Evolutionary conservation across 179 eudicot species (phyloP), one percentile per base, ranked within the genome.

Genomic region (Pouteria campechiana): DNA sequence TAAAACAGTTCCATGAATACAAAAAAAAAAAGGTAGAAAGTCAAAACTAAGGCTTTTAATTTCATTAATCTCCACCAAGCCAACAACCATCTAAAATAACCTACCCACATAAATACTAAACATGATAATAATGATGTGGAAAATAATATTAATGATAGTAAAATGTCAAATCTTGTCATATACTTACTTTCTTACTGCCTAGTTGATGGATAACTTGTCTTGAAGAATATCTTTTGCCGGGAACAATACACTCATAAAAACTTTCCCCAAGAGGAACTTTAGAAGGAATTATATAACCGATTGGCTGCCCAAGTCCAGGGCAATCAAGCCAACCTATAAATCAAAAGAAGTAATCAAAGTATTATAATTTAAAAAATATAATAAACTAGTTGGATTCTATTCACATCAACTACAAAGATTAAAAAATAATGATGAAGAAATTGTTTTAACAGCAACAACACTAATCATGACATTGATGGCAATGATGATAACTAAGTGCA

Each of bases 191-290:
- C 60, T 58, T 54, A 56, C 59, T 48, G 58, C 61, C 55, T 35
- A 57, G 47, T 42, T 51, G 25, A 52, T 55, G 57, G 30, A 72
- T 46, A 21, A 73, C 78, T 47, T 68, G 75, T 28, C 48, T 58
- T n/a, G 70, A 69, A 13, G 78, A 44, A 52, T 72, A 76, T 65
- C 78, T 65, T 68, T 58, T 72, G 23, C 64, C 73, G 37, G 73
- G 55, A 58, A 32, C 1, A 36, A 75, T 58, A 33, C 30, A 52
- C 19, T 68, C 73, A 38, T 55, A 54, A 29, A 50, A 72, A 39
- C 52, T 36, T 48, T 76, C 83, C 21, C 70, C 76, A 29, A 76
- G 73, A 29, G 83, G 83, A 42, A 76, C 83, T 59, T 76, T 76
- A 28, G 83, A 76, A 37, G 83, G 78, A 36, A 76, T 52, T 34